A percentile compares a stretch with the other conserved stretches of the same genome.
phyloP scores from a whole-genome alignment of 2,329 filamentous ascomycete species.

The Fusarium nematophilum region DNA sequence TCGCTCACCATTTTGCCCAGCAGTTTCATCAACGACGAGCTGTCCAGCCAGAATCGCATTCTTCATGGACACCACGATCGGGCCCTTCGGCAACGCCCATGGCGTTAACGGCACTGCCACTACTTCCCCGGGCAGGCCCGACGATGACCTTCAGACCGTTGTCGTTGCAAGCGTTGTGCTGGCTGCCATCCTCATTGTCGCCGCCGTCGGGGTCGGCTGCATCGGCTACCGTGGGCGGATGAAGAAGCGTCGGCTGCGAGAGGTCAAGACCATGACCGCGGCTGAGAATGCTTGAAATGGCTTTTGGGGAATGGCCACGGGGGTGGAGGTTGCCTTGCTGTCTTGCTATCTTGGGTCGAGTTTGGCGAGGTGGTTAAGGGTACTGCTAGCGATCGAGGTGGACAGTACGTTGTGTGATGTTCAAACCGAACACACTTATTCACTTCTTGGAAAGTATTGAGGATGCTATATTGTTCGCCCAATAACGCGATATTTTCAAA shows the following conservation, averaged over 20 bases:
- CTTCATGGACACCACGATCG: conserved; percentile 22
- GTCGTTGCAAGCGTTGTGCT: conserved; percentile 20
- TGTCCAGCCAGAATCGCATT: not conserved
- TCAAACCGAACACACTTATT: no score
- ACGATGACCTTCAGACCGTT: conserved; percentile 9
- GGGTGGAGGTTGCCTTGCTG: not conserved
- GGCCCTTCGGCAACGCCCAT: conserved; percentile 6
- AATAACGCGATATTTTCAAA: no score
- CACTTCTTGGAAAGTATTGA: no score
- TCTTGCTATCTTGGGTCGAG: not conserved
- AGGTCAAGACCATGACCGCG: conserved; percentile 10
- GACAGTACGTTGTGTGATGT: no score
- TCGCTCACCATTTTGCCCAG: not conserved
- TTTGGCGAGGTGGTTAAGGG: no score
- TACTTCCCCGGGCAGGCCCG: not conserved
- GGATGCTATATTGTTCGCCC: no score
- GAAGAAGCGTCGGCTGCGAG: conserved; percentile 10
- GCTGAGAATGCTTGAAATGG: conserved; percentile 8
- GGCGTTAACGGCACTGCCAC: not conserved
- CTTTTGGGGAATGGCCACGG: no score
- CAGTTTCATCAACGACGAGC: not conserved
- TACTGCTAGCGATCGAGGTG: no score
- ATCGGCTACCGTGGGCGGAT: conserved; percentile 13
- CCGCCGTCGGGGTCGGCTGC: conserved; percentile 10
- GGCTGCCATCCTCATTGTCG: conserved; percentile 12